Percentiles rank a stretch among this genome's conserved stretches.
phyloP scores from a whole-genome alignment of 306 rosid species.

The Trifolium pratense region DNA sequence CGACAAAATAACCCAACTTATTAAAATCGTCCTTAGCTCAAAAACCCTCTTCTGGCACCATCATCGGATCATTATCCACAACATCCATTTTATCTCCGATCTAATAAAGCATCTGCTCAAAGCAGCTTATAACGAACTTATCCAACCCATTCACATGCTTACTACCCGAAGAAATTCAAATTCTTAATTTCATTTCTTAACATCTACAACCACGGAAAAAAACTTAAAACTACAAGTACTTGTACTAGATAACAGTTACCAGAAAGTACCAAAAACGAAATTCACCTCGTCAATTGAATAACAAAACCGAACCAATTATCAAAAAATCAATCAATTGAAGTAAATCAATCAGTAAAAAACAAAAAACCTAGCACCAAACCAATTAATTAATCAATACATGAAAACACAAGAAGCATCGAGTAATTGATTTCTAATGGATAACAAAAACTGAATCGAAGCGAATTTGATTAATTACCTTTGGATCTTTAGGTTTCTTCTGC shows the following conservation, averaged over 20 bases:
- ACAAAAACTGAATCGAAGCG: neutral
- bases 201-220: constrained; percentile 15
- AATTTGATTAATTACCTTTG: constrained; percentile 58
- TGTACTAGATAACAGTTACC: constrained; percentile 12
- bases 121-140: constrained; percentile 32
- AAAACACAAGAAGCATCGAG: neutral
- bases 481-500: constrained; percentile 80
- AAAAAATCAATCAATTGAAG: constrained; percentile 5
- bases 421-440: neutral
- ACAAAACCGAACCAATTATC: constrained; percentile 18
- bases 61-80: constrained; percentile 7
- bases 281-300: neutral
- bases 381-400: neutral
- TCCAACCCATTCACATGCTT: constrained; percentile 25
- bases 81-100: constrained; percentile 9
- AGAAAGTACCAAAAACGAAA: constrained; percentile 6
- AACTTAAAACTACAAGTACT: constrained; percentile 33
- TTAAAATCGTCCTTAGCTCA: constrained; percentile 19
- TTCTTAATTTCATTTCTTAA: neutral
- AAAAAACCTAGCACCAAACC: neutral
- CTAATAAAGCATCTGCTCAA: constrained; percentile 28
- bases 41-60: constrained; percentile 22
- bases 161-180: constrained; percentile 4
- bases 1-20: neutral
- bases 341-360: neutral